Percentiles rank a stretch among this genome's conserved stretches.
Evolutionary conservation across 257 asterid genomes (phyloP).

Genomic region (Lycium ferocissimum): DNA sequence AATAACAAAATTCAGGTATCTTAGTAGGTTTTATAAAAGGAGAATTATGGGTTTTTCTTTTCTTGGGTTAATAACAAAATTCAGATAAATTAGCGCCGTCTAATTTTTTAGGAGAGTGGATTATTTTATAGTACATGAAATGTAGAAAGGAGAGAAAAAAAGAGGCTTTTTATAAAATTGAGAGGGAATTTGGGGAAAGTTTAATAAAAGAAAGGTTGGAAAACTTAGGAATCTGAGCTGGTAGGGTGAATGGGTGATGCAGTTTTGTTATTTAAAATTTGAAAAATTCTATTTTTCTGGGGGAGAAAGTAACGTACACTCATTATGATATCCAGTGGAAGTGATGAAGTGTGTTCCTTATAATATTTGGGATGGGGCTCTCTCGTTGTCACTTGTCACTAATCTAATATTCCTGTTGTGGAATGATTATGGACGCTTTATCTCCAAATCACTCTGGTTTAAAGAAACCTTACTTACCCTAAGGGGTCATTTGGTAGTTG

Average conservation of each 20-base stretch:
- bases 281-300: slow-evolving; percentile 1
- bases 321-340: slow-evolving; percentile 25
- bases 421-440: not conserved
- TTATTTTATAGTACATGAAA: slow-evolving; percentile 13
- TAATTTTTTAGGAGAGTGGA: slow-evolving; percentile 35
- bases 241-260: not conserved
- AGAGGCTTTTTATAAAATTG: slow-evolving; percentile 25
- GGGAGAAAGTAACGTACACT: slow-evolving; percentile 31
- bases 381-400: no score
- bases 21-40: not conserved
- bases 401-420: not conserved
- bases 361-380: not conserved
- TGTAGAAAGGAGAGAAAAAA: not conserved
- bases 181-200: slow-evolving; percentile 26
- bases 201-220: slow-evolving; percentile 51
- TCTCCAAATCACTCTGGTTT: not conserved
- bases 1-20: not conserved
- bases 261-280: not conserved
- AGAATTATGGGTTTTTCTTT: not conserved
- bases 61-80: not conserved
- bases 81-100: slow-evolving; percentile 21
- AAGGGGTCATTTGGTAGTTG: no score
- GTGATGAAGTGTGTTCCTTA: not conserved
- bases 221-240: slow-evolving; percentile 41
- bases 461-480: no score